Evolutionary conservation across 2,329 filamentous ascomycete species (phyloP), one percentile per base, ranked within the genome.

Genomic region (Colletotrichum nymphaeae): DNA sequence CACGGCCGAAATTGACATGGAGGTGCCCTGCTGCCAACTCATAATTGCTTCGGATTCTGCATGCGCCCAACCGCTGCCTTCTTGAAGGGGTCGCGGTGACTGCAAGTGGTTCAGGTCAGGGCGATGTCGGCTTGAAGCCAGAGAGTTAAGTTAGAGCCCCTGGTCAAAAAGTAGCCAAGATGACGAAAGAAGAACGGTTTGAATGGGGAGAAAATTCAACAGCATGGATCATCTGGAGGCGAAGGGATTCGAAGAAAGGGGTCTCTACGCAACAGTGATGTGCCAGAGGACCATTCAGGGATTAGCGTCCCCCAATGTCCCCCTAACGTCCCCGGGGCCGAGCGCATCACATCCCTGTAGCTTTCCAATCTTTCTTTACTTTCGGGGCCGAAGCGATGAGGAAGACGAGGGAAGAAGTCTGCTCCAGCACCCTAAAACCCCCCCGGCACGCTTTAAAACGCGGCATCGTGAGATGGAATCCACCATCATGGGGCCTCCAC

Each of bases 381-480:
- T 52, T 46, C 42, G 42, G 35, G 49, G 37, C 64, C 14, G 14
- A 22, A 14, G 64, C 22, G 22, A 52, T 59, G 30, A 46, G 16
- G 4, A 32, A 52, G 22, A 28, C n/a, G 4, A 24, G 28, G 26
- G 62, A 28, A 37, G 30, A 59, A 16, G 14, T 37, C 22, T 9
- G 30, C 55, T 62, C 66, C 70, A 72, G 66, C 53, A 56, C 59
- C 37, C 59, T 49, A 64, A 72, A 64, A 69, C 66, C 14, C n/a
- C 59, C 58, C 59, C 28, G 46, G 59, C 46, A 65, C 42, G 46
- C 55, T 57, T 22, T 52, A 55, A 70, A 73, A 73, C 70, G 42
- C 49, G 22, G 30, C 46, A 63, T 60, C 42, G 24, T 26, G 37
- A 58, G 53, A 11, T 24, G 19, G n/a, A 46, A 58, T 30, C 69